Percentiles rank a stretch among this genome's conserved stretches.
Evolutionary conservation across 139 green algal genomes (phyloP).

Genomic region (Tetradesmus lagerheimii): DNA sequence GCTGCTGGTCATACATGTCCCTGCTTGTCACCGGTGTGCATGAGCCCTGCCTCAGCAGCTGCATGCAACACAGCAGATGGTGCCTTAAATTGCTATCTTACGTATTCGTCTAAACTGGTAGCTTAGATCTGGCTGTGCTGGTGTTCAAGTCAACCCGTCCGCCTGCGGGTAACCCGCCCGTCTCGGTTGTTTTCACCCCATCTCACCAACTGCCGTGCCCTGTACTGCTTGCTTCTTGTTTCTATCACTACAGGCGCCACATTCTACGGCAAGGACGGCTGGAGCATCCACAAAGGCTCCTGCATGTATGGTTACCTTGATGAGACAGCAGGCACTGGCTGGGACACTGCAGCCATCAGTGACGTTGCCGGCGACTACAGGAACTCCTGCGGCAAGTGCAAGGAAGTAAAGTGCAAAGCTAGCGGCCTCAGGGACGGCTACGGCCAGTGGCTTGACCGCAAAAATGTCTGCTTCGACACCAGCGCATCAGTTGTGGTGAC

Average conservation of each 20-base stretch:
- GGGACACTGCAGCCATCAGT: conserved; percentile 46
- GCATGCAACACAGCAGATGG: background rate
- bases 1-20: background rate
- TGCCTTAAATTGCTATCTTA: no score
- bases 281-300: conserved; percentile 49
- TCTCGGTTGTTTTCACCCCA: background rate
- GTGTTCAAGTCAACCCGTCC: background rate
- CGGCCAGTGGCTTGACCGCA: conserved; percentile 46
- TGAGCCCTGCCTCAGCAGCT: background rate
- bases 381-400: conserved; percentile 41
- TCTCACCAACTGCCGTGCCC: background rate
- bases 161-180: background rate
- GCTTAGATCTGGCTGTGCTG: no score
- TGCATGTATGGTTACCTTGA: conserved; percentile 52
- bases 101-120: background rate
- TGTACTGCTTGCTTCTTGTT: background rate
- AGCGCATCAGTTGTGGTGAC: conserved; percentile 53
- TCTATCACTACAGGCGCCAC: conserved; percentile 34
- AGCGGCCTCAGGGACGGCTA: conserved; percentile 52
- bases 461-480: conserved; percentile 46
- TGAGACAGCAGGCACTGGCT: conserved; percentile 55
- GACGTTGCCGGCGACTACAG: conserved; percentile 32
- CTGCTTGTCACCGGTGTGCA: background rate
- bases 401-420: conserved; percentile 50
- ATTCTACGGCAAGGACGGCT: conserved; percentile 50